These are phyloP conservation scores for Fallopia convolvulus DNA, from an alignment of 148 eudicot genomes.

Conservation along the genomic window DNA sequence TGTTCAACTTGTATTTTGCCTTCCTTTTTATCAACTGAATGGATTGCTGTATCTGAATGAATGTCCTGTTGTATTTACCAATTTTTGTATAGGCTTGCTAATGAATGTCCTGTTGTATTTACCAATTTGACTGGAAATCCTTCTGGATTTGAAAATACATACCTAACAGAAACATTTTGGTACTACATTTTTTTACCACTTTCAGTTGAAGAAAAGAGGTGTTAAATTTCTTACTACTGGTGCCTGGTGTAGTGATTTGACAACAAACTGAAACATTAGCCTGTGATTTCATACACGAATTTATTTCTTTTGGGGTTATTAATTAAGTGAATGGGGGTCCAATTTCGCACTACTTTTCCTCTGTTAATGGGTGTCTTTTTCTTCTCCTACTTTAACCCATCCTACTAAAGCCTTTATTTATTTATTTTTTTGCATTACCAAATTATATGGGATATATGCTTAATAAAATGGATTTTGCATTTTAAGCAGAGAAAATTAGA, in stretches of 20 bases:
- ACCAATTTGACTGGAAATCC: neutral
- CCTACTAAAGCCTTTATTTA: neutral
- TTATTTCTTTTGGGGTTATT: neutral
- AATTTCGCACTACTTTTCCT: neutral
- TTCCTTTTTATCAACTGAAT: too few species aligned
- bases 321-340: constrained; percentile 1
- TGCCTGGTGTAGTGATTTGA: neutral
- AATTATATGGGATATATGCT: too few species aligned
- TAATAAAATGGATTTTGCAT: too few species aligned
- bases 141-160: neutral
- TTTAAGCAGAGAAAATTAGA: too few species aligned
- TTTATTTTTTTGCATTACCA: neutral
- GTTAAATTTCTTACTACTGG: neutral
- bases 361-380: neutral
- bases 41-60: too few species aligned
- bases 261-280: constrained; percentile 7
- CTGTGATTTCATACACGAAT: neutral
- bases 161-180: neutral
- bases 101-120: too few species aligned
- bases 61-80: too few species aligned
- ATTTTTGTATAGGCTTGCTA: too few species aligned
- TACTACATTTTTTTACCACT: neutral
- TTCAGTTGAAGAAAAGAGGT: neutral
- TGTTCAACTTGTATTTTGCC: too few species aligned
- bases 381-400: neutral